A percentile compares a stretch with the other conserved stretches of the same genome.
phyloP scores from a whole-genome alignment of 228 moss, liverwort and hornwort species.

The Sphagnum fallax region DNA sequence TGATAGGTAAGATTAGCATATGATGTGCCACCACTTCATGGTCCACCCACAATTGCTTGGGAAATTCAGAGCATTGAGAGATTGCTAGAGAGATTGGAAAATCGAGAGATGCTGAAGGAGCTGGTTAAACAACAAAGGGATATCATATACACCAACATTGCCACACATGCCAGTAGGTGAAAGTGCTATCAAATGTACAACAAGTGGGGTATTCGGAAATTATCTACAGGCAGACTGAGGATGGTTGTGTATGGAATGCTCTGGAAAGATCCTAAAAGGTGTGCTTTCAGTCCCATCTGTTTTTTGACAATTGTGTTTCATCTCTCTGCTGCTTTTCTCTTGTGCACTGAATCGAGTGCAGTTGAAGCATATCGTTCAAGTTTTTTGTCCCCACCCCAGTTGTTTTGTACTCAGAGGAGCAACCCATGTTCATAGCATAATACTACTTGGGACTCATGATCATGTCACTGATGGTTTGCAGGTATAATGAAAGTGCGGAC shows the following conservation, averaged over 20 bases:
- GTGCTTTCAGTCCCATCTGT: not conserved
- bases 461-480: slow-evolving; percentile 8
- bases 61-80: slow-evolving; percentile 49
- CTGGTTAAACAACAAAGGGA: slow-evolving; percentile 27
- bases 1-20: slow-evolving; percentile 24
- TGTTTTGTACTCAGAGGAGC: not conserved
- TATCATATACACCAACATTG: slow-evolving; percentile 47
- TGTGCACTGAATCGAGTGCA: too few relatives aligned
- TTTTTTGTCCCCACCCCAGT: not conserved
- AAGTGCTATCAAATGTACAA: slow-evolving; percentile 46
- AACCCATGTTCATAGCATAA: not conserved
- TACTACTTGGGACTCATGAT: not conserved
- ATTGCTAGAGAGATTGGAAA: slow-evolving; percentile 33
- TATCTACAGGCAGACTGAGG: slow-evolving; percentile 46
- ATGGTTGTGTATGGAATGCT: slow-evolving; percentile 47
- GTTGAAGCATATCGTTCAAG: not conserved
- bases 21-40: slow-evolving; percentile 26
- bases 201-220: slow-evolving; percentile 45
- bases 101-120: slow-evolving; percentile 27
- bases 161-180: slow-evolving; percentile 49
- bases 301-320: not conserved
- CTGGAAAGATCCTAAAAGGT: slow-evolving; percentile 55
- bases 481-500: slow-evolving; percentile 40
- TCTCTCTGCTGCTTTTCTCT: too few relatives aligned
- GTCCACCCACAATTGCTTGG: slow-evolving; percentile 33